phyloP scores from a whole-genome alignment of 768 basidiomycete species.

The Astraeus odoratus region DNA sequence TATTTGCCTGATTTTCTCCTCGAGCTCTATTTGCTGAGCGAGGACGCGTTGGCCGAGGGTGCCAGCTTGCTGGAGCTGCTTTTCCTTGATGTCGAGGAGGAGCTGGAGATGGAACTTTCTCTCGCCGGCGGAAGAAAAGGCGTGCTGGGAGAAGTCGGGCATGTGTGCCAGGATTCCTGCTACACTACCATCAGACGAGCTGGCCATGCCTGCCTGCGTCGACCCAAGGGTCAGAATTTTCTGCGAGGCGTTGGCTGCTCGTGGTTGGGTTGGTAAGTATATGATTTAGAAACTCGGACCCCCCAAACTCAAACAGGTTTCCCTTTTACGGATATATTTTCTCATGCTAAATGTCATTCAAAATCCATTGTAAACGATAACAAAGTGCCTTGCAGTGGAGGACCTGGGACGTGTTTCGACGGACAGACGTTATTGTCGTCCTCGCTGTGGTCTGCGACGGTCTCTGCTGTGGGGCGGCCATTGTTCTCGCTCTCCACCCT shows the following conservation, averaged over 20 bases:
- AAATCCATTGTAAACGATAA: too few relatives aligned
- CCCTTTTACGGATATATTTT: neutral
- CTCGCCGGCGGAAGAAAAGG: conserved; percentile 48
- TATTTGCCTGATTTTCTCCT: conserved; percentile 78
- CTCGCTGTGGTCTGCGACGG: too few relatives aligned
- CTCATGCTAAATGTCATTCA: too few relatives aligned
- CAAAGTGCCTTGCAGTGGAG: too few relatives aligned
- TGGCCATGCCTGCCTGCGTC: conserved; percentile 32
- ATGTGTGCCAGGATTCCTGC: conserved; percentile 26
- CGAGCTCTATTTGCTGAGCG: conserved; percentile 88
- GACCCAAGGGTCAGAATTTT: conserved; percentile 11
- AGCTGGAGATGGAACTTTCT: conserved; percentile 56
- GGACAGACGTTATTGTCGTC: too few relatives aligned
- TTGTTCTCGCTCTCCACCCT: too few relatives aligned
- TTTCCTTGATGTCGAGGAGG: conserved; percentile 85
- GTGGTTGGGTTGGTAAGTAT: too few relatives aligned
- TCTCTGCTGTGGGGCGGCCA: too few relatives aligned
- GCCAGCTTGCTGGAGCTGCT: conserved; percentile 86
- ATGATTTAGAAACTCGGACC: too few relatives aligned
- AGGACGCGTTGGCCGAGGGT: conserved; percentile 92
- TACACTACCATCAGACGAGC: conserved; percentile 33
- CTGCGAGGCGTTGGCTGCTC: neutral
- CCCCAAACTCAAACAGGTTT: too few relatives aligned
- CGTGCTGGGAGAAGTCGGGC: conserved; percentile 35
- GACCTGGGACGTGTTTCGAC: too few relatives aligned